A percentile compares a stretch with the other conserved stretches of the same genome.
Evolutionary conservation across 2,329 filamentous ascomycete genomes (phyloP).

Genomic region (Fusarium austroafricanum): DNA sequence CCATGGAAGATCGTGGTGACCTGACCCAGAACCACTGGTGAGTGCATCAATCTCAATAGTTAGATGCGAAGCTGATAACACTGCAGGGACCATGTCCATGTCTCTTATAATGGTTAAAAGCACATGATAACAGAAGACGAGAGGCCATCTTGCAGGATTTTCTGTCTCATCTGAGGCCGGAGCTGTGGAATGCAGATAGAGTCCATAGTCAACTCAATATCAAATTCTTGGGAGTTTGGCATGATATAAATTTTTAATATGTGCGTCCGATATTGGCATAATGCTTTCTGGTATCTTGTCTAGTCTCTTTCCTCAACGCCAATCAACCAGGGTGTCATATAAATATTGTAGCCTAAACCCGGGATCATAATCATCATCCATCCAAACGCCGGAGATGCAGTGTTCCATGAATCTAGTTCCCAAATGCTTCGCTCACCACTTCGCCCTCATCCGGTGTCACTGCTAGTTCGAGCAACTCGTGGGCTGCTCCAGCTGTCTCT

Average conservation of each 20-base stretch:
- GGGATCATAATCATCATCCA: constrained; percentile 2
- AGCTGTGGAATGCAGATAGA: background rate
- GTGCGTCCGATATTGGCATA: background rate
- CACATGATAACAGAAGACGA: background rate
- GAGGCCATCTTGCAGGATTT: background rate
- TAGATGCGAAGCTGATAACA: background rate
- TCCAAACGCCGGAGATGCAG: constrained; percentile 30
- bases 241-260: background rate
- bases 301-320: constrained; percentile 23
- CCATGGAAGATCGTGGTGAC: constrained; percentile 56
- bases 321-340: background rate
- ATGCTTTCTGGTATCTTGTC: constrained; percentile 26
- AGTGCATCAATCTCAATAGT: constrained; percentile 1
- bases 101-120: constrained; percentile 42
- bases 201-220: background rate
- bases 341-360: background rate
- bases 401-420: constrained; percentile 41
- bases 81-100: constrained; percentile 45
- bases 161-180: background rate
- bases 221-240: too few relatives aligned
- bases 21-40: constrained; percentile 59
- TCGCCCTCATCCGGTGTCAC: constrained; percentile 79
- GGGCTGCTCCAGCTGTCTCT: constrained; percentile 83
- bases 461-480: constrained; percentile 81
- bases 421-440: constrained; percentile 57